These are phyloP conservation scores for Penicillium sp. DNA, from an alignment of 2,329 filamentous ascomycete species.

Conservation along the genomic window DNA sequence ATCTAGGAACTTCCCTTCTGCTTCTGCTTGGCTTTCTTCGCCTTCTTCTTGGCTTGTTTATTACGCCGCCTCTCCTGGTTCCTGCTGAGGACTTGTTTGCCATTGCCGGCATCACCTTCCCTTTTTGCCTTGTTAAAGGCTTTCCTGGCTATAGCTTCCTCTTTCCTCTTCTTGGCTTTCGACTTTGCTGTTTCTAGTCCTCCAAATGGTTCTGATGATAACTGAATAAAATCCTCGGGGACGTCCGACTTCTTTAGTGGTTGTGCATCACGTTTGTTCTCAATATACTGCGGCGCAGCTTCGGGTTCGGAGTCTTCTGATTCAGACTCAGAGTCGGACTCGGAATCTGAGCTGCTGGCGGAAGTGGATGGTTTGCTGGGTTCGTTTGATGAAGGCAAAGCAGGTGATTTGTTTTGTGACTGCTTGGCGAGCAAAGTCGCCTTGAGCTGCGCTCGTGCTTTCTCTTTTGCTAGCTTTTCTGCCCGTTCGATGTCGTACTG, in stretches of 20 bases:
- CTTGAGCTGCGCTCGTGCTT: slow-evolving; percentile 47
- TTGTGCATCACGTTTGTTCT: slow-evolving; percentile 10
- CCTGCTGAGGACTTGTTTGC: background rate
- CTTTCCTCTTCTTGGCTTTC: slow-evolving; percentile 13
- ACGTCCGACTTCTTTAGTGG: background rate
- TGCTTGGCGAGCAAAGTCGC: slow-evolving; percentile 40
- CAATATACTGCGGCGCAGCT: background rate
- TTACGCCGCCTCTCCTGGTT: slow-evolving; percentile 7
- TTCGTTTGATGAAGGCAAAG: slow-evolving; percentile 16
- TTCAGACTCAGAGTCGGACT: slow-evolving; percentile 14
- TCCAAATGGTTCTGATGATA: slow-evolving; percentile 4
- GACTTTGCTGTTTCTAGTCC: slow-evolving; percentile 10
- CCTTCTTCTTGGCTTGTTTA: slow-evolving; percentile 8
- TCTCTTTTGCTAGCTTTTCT: slow-evolving; percentile 49
- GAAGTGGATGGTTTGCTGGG: slow-evolving; percentile 12
- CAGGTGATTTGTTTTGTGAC: background rate
- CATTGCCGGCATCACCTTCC: background rate
- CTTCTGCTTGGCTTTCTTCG: slow-evolving; percentile 12
- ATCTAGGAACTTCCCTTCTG: background rate
- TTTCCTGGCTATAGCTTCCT: slow-evolving; percentile 4
- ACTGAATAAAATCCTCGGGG: slow-evolving; percentile 12
- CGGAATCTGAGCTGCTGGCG: slow-evolving; percentile 14
- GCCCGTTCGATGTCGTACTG: slow-evolving; percentile 50
- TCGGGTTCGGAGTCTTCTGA: slow-evolving; percentile 17
- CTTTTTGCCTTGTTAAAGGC: slow-evolving; percentile 4